These are phyloP conservation scores for Croton laevigatus DNA, from an alignment of 441 rosid species.

Conservation along the genomic window DNA sequence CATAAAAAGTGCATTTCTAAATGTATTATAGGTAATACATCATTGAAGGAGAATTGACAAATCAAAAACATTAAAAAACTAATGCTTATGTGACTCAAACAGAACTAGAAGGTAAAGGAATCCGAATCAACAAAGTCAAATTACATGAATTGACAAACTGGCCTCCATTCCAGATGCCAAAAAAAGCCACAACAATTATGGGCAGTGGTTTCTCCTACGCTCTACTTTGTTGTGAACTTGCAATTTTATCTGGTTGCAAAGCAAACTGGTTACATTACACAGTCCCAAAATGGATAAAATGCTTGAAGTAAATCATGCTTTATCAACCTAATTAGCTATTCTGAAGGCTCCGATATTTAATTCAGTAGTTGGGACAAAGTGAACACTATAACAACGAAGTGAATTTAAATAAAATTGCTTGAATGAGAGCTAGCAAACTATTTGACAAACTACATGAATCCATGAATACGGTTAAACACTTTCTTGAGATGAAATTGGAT, in stretches of 20 bases:
- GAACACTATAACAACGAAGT: no score
- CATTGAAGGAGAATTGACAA: not conserved
- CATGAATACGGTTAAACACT: not conserved
- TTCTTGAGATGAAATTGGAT: not conserved
- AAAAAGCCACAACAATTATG: not conserved
- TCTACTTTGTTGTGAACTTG: not conserved
- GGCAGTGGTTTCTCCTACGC: not conserved
- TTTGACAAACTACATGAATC: not conserved
- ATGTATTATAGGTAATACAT: not conserved
- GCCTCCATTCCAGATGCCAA: not conserved
- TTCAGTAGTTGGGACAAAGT: not conserved
- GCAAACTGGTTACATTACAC: not conserved
- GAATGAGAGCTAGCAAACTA: not conserved
- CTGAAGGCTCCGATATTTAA: not conserved
- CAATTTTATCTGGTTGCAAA: not conserved
- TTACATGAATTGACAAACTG: not conserved
- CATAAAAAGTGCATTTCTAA: no score
- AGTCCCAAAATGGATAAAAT: not conserved
- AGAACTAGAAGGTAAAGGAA: not conserved
- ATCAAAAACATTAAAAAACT: not conserved
- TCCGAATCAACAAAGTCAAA: not conserved
- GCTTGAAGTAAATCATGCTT: not conserved
- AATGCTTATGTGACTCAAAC: not conserved
- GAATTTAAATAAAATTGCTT: not conserved
- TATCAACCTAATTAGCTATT: not conserved